Base-by-base conservation (phyloP, 1,284 basidiomycete genomes). In the Pseudozyma sp. region DNA sequence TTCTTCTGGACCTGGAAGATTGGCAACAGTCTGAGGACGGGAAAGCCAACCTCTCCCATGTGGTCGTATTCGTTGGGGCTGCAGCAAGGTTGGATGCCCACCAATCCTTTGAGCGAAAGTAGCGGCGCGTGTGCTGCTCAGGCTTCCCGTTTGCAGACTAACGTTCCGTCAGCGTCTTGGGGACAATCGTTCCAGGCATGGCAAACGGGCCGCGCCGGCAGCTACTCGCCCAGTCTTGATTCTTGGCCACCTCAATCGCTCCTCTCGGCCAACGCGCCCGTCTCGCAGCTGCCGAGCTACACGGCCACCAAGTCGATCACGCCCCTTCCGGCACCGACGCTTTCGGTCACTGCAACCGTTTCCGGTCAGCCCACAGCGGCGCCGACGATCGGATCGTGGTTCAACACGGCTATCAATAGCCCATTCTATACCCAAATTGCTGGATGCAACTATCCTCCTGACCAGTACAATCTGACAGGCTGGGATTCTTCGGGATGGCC, bases 1-100 rank as follows among this genome's bases (percentile, higher is more conserved):
- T 82, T 91, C 24, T 91, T 88, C 80, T 92, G 92, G 92, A 89
- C 91, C 8, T 92, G 91, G 91, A 92, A 92, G 88, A 90, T 89
- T 31, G 83, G 81, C 53, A 46, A 73, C 62, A 68, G 61, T 14
- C 24, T 75, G 13, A 46, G 65, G 16, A 78, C 75, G n/a, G 69
- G 67, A 31, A 55, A 68, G 33, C 73, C 75, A 45, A 68, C 69
- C 31, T 47, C 52, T 56, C 81, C 43, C 62, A 79, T 61, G 84
- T 85, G 83, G 80, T 76, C 75, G 43, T 84, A 84, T 77, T 62
- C 78, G 55, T 65, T 80, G 30, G 79, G 83, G 10, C 68, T 84
- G 39, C 61, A 78, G 59, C 58, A 78, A 31, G 81, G 81, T 40
- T 82, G 78, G 76, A 82, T 83, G 63, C 78, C 78, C 9, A 65